Percentiles rank a stretch among this genome's conserved stretches.
Conservation (phyloP, 2,329 filamentous ascomycete genomes). For the Pseudogymnoascus sp. region DNA sequence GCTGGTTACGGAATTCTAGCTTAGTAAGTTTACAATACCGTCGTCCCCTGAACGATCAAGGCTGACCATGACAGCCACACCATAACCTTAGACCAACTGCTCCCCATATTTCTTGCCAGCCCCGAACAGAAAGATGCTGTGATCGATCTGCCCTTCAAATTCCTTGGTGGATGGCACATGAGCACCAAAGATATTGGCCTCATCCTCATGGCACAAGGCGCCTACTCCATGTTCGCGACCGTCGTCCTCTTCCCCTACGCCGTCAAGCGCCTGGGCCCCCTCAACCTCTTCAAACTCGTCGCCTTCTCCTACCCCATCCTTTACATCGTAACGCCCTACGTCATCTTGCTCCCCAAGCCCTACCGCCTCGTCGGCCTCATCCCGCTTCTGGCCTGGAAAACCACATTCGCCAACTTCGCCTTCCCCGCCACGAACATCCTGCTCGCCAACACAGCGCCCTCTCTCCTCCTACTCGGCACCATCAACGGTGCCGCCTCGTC, state of each 20-base stretch:
- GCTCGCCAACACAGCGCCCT: slow-evolving; percentile 80
- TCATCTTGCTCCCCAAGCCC: slow-evolving; percentile 70
- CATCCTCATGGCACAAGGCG: slow-evolving; percentile 80
- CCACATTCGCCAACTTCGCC: slow-evolving; percentile 82
- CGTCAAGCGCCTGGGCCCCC: slow-evolving; percentile 66
- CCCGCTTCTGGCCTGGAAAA: slow-evolving; percentile 77
- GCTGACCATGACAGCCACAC: slow-evolving; percentile 62
- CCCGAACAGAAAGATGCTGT: slow-evolving; percentile 41
- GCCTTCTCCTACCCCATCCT: slow-evolving; percentile 78
- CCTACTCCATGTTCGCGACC: slow-evolving; percentile 74
- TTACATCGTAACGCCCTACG: slow-evolving; percentile 82
- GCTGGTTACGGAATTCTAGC: slow-evolving; percentile 86
- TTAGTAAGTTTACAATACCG: slow-evolving; percentile 60
- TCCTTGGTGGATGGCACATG: slow-evolving; percentile 78
- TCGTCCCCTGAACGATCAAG: slow-evolving; percentile 7
- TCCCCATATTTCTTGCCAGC: slow-evolving; percentile 73
- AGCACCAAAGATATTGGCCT: slow-evolving; percentile 78
- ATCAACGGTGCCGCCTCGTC: slow-evolving; percentile 92
- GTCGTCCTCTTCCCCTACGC: slow-evolving; percentile 79
- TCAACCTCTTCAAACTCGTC: slow-evolving; percentile 75
- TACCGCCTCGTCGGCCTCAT: slow-evolving; percentile 71
- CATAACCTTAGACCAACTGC: slow-evolving; percentile 90
- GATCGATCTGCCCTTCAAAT: slow-evolving; percentile 70
- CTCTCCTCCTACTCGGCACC: slow-evolving; percentile 75
- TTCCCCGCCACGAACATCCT: slow-evolving; percentile 89